Percentiles rank a stretch among this genome's conserved stretches.
Evolutionary conservation across 495 filamentous ascomycete genomes (phyloP).

Genomic region (Sporormia fimetaria): DNA sequence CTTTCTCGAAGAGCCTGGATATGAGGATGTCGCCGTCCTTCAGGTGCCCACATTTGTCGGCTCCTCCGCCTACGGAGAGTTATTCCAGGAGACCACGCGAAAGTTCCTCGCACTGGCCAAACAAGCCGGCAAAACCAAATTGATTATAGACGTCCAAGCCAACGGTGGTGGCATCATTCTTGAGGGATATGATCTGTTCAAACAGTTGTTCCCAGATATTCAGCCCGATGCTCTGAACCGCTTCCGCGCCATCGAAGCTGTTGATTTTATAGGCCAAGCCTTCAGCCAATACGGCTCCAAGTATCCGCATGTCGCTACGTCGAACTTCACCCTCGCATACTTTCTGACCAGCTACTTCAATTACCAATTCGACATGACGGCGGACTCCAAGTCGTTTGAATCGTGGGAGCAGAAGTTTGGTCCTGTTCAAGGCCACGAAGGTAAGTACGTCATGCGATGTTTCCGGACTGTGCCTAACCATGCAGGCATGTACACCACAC

Average conservation of each 20-base stretch:
- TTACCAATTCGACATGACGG: conserved; percentile 17
- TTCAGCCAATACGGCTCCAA: conserved; percentile 28
- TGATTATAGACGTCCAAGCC: conserved; percentile 31
- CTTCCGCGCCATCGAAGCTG: conserved; percentile 35
- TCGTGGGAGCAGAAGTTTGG: conserved; percentile 25
- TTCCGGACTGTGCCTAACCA: neutral
- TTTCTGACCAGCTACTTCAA: conserved; percentile 17
- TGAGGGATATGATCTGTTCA: conserved; percentile 36
- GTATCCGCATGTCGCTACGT: conserved; percentile 1
- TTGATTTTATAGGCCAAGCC: conserved; percentile 37
- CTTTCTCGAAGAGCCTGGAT: conserved; percentile 37
- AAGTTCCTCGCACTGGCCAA: conserved; percentile 33
- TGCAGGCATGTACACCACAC: conserved; percentile 21
- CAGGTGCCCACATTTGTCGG: conserved; percentile 28
- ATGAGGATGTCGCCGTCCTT: conserved; percentile 38
- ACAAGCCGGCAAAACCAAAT: conserved; percentile 30
- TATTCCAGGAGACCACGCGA: conserved; percentile 34
- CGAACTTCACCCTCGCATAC: conserved; percentile 2
- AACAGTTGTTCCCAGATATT: conserved; percentile 34
- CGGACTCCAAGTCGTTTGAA: conserved; percentile 10
- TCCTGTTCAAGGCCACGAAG: conserved; percentile 17
- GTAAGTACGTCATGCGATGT: conserved; percentile 3
- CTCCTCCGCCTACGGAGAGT: conserved; percentile 12
- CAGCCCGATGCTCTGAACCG: conserved; percentile 37
- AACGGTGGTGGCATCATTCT: conserved; percentile 34